Conservation (phyloP, 1,139 yeast species). For the Blastobotrys capitulatus region DNA sequence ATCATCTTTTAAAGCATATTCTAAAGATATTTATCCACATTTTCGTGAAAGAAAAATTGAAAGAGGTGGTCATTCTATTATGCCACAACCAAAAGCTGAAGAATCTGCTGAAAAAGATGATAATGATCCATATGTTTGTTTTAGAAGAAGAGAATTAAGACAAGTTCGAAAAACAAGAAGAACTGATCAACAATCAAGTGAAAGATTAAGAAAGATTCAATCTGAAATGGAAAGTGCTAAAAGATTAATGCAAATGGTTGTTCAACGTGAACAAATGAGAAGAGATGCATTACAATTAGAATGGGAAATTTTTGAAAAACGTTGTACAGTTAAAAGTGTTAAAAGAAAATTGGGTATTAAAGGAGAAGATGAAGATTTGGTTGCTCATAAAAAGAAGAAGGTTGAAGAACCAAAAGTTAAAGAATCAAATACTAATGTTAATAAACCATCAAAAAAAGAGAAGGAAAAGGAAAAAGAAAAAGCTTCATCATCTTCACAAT, state of each 20-base stretch:
- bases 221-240: constrained; percentile 75
- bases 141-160: constrained; percentile 91
- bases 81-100: constrained; percentile 77
- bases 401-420: constrained; percentile 23
- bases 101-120: constrained; percentile 81
- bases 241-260: constrained; percentile 61
- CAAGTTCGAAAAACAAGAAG: constrained; percentile 96
- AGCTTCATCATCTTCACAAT: no score
- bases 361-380: constrained; percentile 81
- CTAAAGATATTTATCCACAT: constrained; percentile 66
- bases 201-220: constrained; percentile 68
- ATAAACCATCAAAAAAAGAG: constrained; percentile 16
- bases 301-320: constrained; percentile 56
- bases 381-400: constrained; percentile 74
- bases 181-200: constrained; percentile 87
- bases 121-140: constrained; percentile 90
- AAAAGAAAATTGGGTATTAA: constrained; percentile 71
- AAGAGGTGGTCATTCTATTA: constrained; percentile 64
- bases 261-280: constrained; percentile 67
- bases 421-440: no score
- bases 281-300: constrained; percentile 56
- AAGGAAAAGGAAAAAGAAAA: constrained; percentile 3
- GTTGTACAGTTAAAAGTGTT: constrained; percentile 64
- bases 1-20: constrained; percentile 56
- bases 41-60: constrained; percentile 73